Base-by-base conservation (phyloP, 2,329 filamentous ascomycete genomes). In the Fusarium drepaniforme region DNA sequence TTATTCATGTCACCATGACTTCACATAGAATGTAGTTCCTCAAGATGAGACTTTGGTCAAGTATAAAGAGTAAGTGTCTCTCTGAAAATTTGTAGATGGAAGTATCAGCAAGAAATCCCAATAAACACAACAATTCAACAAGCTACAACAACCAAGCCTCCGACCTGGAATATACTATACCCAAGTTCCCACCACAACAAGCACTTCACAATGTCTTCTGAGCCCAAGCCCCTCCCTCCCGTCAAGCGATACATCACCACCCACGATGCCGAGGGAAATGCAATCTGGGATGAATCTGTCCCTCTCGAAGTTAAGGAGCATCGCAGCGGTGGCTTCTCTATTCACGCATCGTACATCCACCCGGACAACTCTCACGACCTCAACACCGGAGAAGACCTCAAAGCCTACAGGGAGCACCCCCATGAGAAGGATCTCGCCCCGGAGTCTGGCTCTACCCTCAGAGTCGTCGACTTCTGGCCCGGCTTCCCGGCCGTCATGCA, bases 391-490 rank as follows among this genome's bases (percentile, higher is more conserved):
- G 25, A 60, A 38, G 73, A 79, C 35, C 64, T 76, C 56, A 63
- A 67, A 23, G 64, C 67, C 7, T 77, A 75, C 67, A 67, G 64
- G 16, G 67, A 78, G 30, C 69, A 75, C 35, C 74, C 68, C 3
- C 46, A 62, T 21, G 70, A 77, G 49, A 58, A 74, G 61, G 71
- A 76, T 35, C 38, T 79, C 35, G 64, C 69, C 15, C 77, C 75
- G 15, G 64, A 12, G n/a, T 73, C 74, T n/a, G 67, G 70, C 28
- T 71, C 77, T 23, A 56, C 63, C 8, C 65, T 77, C 35, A 67
- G 71, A 25, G 73, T 76, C 28, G 71, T 78, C 37, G 75, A 78
- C 59, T 69, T 79, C 57, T 79, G 71, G 69, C 73, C 74, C 8
- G 72, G 72, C 37, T 75, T 58, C 49, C 69, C 74, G 5, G 70